Evolutionary conservation across 2,329 filamentous ascomycete species (phyloP), one percentile per base, ranked within the genome.

Genomic region (Cercospora berteroae): DNA sequence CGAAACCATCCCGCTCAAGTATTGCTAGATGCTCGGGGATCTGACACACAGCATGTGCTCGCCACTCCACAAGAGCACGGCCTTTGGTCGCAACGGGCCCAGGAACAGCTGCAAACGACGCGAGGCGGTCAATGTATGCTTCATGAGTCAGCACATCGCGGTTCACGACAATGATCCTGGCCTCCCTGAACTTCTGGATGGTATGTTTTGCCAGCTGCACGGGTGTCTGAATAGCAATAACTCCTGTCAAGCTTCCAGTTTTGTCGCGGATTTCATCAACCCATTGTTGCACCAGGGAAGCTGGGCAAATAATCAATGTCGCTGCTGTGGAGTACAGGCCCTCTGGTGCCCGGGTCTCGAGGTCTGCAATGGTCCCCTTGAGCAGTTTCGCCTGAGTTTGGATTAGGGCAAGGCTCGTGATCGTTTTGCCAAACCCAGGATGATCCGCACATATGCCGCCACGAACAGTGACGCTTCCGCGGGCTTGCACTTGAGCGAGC

Each of bases 361-460:
- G 55, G 2, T 69, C 66, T 1, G 20, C 13, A 4, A 68, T 16
- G 31, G 71, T 66, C 2, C 48, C 39, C 6, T 31, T 29, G 4
- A 60, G 27, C 7, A 72, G 52, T 9, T 77, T 67, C 31, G 81
- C 80, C 55, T 84, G 81, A 4, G 78, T 76, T 39, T 86, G 80
- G 31, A 89, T 83, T 8, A 90, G 76, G 0, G 82, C 87, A 12
- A 90, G 80, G 2, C 83, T 84, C 0, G 85, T 84, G 1, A 87
- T 84, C 0, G 89, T 91, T 72, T 91, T 91, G 0, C 89, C 89
- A 73, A 88, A 90, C 0, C 87, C 88, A 36, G 89, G 87, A 55
- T 86, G 82, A 72, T 90, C 87, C 2, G 88, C 88, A 36, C 90
- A 80, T 18, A 90, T 81, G 5, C 88, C 89, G 12, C 89, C 88